phyloP scores from a whole-genome alignment of 768 basidiomycete species.

The Agaricus blazei region DNA sequence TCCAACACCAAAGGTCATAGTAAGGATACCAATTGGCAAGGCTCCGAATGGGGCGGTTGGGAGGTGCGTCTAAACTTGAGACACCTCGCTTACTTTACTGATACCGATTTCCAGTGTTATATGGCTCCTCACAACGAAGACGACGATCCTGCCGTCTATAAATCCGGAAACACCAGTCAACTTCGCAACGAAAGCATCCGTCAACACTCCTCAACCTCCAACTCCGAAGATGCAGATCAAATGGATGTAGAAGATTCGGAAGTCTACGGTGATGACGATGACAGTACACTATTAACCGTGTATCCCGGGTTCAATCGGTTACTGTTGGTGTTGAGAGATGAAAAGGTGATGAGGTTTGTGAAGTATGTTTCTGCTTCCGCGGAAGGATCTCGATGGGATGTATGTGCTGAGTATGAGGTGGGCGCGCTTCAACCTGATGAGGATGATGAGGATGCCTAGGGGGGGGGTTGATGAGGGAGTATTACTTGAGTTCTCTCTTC shows the following conservation, averaged over 20 bases:
- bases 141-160: slow-evolving; percentile 93
- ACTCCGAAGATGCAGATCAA: background rate
- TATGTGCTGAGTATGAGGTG: slow-evolving; percentile 89
- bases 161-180: slow-evolving; percentile 51
- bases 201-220: slow-evolving; percentile 18
- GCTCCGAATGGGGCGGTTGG: slow-evolving; percentile 89
- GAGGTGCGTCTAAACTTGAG: slow-evolving; percentile 49
- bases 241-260: slow-evolving; percentile 18
- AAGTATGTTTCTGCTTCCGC: slow-evolving; percentile 93
- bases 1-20: slow-evolving; percentile 17
- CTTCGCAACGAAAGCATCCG: slow-evolving; percentile 1
- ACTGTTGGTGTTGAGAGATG: slow-evolving; percentile 85
- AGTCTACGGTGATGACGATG: slow-evolving; percentile 58
- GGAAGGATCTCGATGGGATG: slow-evolving; percentile 88
- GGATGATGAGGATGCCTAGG: slow-evolving; percentile 24
- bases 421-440: slow-evolving; percentile 70
- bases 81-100: background rate
- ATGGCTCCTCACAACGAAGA: slow-evolving; percentile 93
- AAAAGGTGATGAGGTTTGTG: slow-evolving; percentile 90
- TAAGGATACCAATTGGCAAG: slow-evolving; percentile 51
- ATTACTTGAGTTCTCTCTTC: no score
- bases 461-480: background rate
- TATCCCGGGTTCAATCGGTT: slow-evolving; percentile 89
- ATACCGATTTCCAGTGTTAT: slow-evolving; percentile 61
- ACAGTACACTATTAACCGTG: slow-evolving; percentile 77